phyloP scores from a whole-genome alignment of 306 rosid species.

The Cucumis cinereus region DNA sequence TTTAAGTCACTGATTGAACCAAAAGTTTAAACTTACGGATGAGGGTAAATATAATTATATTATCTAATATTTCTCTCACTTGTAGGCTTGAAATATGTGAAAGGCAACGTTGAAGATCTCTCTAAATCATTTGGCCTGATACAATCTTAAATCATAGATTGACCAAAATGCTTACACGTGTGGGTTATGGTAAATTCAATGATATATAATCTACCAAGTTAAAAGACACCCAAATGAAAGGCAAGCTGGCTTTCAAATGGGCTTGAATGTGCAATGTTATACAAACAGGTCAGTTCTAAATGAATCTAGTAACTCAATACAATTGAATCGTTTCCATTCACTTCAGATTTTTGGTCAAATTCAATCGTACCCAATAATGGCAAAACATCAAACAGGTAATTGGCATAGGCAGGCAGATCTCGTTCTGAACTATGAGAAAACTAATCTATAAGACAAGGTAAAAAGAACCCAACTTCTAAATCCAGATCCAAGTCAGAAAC shows the following conservation, averaged over 20 bases:
- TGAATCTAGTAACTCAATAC: not conserved
- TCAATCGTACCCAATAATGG: not conserved
- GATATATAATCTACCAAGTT: too few species aligned
- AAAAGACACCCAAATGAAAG: not conserved
- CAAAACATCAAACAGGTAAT: constrained; percentile 1
- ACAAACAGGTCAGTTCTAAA: not conserved
- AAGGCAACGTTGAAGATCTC: too few species aligned
- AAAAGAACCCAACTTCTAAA: not conserved
- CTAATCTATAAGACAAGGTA: not conserved
- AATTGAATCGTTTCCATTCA: not conserved
- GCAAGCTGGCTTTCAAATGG: not conserved
- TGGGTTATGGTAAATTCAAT: too few species aligned
- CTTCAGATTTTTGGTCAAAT: not conserved
- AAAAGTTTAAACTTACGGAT: too few species aligned
- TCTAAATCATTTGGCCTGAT: too few species aligned
- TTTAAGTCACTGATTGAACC: too few species aligned
- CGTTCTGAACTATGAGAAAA: not conserved
- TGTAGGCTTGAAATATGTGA: too few species aligned
- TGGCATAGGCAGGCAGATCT: not conserved
- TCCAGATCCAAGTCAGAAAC: not conserved
- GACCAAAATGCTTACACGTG: too few species aligned
- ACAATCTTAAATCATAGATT: too few species aligned
- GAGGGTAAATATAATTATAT: too few species aligned
- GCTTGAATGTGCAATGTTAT: not conserved
- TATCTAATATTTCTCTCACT: too few species aligned